Evolutionary conservation across 345 rosid genomes (phyloP).

Genomic region (Syzygium jambos): DNA sequence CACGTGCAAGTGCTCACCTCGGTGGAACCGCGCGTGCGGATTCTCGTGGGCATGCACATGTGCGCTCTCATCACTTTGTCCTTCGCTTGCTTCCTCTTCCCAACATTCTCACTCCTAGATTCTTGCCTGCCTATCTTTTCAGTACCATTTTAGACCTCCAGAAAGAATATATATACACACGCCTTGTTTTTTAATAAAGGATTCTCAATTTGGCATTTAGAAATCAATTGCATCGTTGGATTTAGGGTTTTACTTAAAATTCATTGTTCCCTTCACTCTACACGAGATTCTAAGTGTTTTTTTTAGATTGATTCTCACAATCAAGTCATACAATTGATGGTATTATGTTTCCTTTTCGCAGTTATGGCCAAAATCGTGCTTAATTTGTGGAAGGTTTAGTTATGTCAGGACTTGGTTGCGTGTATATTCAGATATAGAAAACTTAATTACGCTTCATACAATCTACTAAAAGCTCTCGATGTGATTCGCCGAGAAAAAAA

Average conservation of each 20-base stretch:
- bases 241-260: background rate
- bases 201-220: background rate
- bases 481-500: background rate
- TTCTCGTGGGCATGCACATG: background rate
- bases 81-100: background rate
- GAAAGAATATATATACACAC: background rate
- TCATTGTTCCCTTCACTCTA: background rate
- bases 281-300: background rate
- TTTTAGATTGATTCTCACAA: background rate
- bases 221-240: background rate
- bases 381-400: background rate
- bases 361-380: background rate
- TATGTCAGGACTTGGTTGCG: fast-evolving
- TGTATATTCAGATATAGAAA: background rate
- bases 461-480: background rate
- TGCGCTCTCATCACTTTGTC: background rate
- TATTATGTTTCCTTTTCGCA: background rate
- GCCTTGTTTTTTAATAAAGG: background rate
- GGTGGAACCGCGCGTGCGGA: background rate
- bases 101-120: background rate
- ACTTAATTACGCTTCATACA: background rate
- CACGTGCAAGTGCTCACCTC: background rate
- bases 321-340: background rate
- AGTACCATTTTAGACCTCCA: background rate
- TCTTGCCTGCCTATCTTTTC: background rate